phyloP scores from a whole-genome alignment of 495 filamentous ascomycete genomes.

The Trypethelium eluteriae region DNA sequence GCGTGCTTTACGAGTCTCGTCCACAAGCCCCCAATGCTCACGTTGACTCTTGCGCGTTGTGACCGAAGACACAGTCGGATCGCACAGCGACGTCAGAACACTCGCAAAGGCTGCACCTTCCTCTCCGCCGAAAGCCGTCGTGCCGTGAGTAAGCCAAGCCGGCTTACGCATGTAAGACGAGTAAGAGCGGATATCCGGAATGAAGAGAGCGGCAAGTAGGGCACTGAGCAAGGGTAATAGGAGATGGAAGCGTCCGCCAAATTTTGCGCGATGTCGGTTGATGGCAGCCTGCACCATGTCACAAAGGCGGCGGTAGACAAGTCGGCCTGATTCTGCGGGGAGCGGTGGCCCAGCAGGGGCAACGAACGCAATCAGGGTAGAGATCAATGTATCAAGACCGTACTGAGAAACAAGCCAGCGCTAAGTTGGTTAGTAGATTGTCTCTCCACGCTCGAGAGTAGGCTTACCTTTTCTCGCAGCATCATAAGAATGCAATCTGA shows the following conservation, averaged over 20 bases:
- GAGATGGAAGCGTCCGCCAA: slow-evolving; percentile 64
- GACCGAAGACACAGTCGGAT: slow-evolving; percentile 68
- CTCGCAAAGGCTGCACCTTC: slow-evolving; percentile 60
- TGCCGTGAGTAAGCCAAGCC: slow-evolving; percentile 40
- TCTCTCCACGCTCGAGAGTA: no score
- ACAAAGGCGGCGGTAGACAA: slow-evolving; percentile 53
- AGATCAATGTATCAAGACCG: slow-evolving; percentile 17
- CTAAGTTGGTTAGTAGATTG: background rate
- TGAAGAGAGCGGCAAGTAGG: slow-evolving; percentile 58
- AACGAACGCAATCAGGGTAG: background rate
- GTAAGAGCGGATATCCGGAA: slow-evolving; percentile 31
- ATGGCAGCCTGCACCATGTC: slow-evolving; percentile 48
- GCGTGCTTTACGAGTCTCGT: slow-evolving; percentile 68
- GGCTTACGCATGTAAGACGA: slow-evolving; percentile 37
- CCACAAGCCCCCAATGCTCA: slow-evolving; percentile 50
- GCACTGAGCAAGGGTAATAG: slow-evolving; percentile 55
- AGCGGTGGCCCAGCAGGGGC: background rate
- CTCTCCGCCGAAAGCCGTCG: slow-evolving; percentile 35
- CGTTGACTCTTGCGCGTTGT: slow-evolving; percentile 39
- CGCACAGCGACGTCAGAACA: slow-evolving; percentile 67
- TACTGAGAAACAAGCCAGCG: slow-evolving; percentile 22
- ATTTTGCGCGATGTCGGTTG: slow-evolving; percentile 54
- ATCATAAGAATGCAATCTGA: slow-evolving; percentile 19
- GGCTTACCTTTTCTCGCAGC: slow-evolving; percentile 18
- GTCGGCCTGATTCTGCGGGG: background rate